Evolutionary conservation across 1,139 yeast genomes (phyloP), one percentile per base, ranked within the genome.

Genomic region (Saccharomyces hybrid): DNA sequence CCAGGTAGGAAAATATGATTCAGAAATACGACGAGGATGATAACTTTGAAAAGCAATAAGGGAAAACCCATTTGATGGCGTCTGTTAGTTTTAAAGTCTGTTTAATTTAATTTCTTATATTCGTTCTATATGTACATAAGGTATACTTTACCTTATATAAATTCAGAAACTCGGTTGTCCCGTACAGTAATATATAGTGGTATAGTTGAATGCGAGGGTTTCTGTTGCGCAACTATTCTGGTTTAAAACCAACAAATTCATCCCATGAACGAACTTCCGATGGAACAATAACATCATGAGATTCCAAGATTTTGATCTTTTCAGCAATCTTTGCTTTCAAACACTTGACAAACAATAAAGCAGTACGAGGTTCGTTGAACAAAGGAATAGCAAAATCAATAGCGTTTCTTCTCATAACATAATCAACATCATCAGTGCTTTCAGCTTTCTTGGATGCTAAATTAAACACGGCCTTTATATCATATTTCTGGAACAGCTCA

Each of bases 401-500:
- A 53, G 99, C 98, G 71, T 91, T 93, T 78, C 99, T 86, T 79
- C 99, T 86, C 98, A 93, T 93, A 55, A 91, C 86, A 71, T 93
- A 93, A 74, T 93, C 98, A 72, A 87, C 86, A 67, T 93, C 98
- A 60, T 83, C 75, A 62, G 88, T 79, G 61, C 79, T 75, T 68
- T 88, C 95, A 44, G 98, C 99, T 71, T 97, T 83, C 51, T 89
- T 86, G 65, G 79, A 79, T 53, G 99, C 97, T 69, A 93, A 80
- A 75, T 95, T 95, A 80, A 93, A 83, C 32, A 93, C 99, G 59
- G 89, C 86, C 61, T 85, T 81, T 69, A 93, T 83, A 65, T 90
- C 82, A 73, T 88, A 82, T 62, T 84, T 80, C 70, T 87, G 95
- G 83, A 93, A 93, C 60, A 90, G 85, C 72, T 90, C 97, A 72